Percentiles rank a stretch among this genome's conserved stretches.
Evolutionary conservation across 805 yeast species (phyloP).

Genomic region (Metahyphopichia silvanorum): DNA sequence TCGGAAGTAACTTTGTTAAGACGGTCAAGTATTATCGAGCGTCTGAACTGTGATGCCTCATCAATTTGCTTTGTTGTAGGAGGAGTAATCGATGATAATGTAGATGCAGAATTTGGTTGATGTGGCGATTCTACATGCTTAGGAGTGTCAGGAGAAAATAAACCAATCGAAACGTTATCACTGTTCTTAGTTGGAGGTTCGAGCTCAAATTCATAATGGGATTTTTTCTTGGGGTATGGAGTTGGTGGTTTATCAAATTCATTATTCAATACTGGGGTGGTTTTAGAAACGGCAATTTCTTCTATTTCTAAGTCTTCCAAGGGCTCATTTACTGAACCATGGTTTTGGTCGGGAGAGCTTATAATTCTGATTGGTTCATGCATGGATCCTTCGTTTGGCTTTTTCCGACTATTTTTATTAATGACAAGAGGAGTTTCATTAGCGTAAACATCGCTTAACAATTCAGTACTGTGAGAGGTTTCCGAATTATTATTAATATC

Average conservation of each 20-base stretch:
- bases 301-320: no score
- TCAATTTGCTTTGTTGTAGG: conserved; percentile 6
- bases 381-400: not conserved
- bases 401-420: conserved; percentile 16
- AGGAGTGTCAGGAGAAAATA: conserved; percentile 38
- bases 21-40: conserved; percentile 36
- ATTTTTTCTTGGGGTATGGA: conserved; percentile 1
- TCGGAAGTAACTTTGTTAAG: conserved; percentile 38
- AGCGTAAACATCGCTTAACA: conserved; percentile 38
- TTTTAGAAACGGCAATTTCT: no score
- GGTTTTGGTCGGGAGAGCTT: no score
- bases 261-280: not conserved
- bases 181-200: not conserved
- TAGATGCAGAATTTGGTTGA: not conserved
- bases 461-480: conserved; percentile 38
- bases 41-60: conserved; percentile 13
- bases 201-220: not conserved
- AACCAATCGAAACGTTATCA: conserved; percentile 32
- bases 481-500: conserved; percentile 25
- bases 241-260: not conserved
- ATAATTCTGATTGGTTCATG: no score
- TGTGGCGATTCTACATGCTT: conserved; percentile 8
- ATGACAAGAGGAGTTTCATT: conserved; percentile 32
- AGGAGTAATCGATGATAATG: not conserved
- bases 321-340: no score